Evolutionary conservation across 2,329 filamentous ascomycete species (phyloP), one percentile per base, ranked within the genome.

Genomic region (Chalaropsis ovoidea): DNA sequence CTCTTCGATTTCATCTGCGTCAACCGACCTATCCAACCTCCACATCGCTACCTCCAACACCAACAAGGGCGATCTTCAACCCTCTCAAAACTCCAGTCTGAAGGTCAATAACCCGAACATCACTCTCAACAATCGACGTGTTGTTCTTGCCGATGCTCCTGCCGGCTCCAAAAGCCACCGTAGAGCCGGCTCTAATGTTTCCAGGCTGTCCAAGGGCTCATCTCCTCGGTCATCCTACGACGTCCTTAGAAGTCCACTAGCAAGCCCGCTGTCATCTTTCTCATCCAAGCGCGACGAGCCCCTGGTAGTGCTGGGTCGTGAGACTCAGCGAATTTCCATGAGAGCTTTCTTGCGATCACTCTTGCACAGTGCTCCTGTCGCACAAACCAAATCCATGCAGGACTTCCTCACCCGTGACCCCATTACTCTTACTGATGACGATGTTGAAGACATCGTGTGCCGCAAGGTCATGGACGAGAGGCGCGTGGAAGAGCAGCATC

Each of bases 281-380:
- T 66, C 65, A 7, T 65, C 65, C 6, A 68, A 65, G 13, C 62
- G 63, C 3, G 62, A 69, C 27, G 64, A 69, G 19, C 65, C 67
- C 15, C 15, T 63, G 8, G 64, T 69, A 7, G 60, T 66, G 0
- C 78, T 97, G 17, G 92, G 88, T 77, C 84, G 94, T 49, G 94
- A 99, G 77, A 88, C 85, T 70, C 94, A 97, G 75, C 84, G 94
- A 70, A 88, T 97, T 19, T 97, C 93, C 1, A 79, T 99, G 3
- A 84, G 94, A 64, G 92, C 94, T 0, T 97, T 94, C 73, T 77
- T 99, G n/a, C 84, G 94, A 52, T 90, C 87, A 22, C 80, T 97
- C 13, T 77, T 99, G 31, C 85, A 93, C 60, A 95, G 96, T 70
- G 85, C 88, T 42, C 87, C 91, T 68, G 86, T 95, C 68, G 89